Evolutionary conservation across 768 basidiomycete species (phyloP).

Genomic region (Rhodotorula kratochvilovae): DNA sequence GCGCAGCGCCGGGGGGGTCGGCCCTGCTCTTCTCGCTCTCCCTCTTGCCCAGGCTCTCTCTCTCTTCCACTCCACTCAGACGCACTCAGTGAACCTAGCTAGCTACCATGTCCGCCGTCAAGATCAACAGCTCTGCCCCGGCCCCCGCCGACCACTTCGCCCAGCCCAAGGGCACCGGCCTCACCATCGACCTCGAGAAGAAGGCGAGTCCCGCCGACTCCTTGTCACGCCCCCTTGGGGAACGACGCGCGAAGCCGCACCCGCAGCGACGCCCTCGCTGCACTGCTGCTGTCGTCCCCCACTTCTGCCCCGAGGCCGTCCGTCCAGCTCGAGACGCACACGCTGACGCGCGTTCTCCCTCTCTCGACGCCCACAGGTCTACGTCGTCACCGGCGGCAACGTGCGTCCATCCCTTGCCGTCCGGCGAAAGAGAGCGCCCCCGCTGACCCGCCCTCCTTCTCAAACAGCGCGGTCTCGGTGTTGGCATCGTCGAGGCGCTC

Average conservation of each 20-base stretch:
- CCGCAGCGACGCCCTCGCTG: no score
- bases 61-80: not conserved
- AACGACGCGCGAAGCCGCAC: no score
- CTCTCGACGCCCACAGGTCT: slow-evolving; percentile 50
- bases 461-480: slow-evolving; percentile 56
- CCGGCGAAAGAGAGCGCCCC: not conserved
- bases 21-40: not conserved
- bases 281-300: no score
- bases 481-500: slow-evolving; percentile 56
- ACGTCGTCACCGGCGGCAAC: slow-evolving; percentile 57
- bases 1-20: no score
- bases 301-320: no score
- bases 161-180: slow-evolving; percentile 8
- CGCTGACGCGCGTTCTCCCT: no score
- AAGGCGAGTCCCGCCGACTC: slow-evolving; percentile 14
- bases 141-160: slow-evolving; percentile 30
- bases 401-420: not conserved
- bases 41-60: not conserved
- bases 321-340: not conserved
- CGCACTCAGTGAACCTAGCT: no score
- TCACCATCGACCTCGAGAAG: slow-evolving; percentile 32
- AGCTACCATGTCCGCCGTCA: slow-evolving; percentile 26
- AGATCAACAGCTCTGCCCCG: slow-evolving; percentile 18
- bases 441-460: not conserved
- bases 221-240: no score